Percentiles rank a stretch among this genome's conserved stretches.
These are phyloP conservation scores for Phytophthora kernoviae DNA, from an alignment of 352 stramenopile genomes.

Conservation along the genomic window DNA sequence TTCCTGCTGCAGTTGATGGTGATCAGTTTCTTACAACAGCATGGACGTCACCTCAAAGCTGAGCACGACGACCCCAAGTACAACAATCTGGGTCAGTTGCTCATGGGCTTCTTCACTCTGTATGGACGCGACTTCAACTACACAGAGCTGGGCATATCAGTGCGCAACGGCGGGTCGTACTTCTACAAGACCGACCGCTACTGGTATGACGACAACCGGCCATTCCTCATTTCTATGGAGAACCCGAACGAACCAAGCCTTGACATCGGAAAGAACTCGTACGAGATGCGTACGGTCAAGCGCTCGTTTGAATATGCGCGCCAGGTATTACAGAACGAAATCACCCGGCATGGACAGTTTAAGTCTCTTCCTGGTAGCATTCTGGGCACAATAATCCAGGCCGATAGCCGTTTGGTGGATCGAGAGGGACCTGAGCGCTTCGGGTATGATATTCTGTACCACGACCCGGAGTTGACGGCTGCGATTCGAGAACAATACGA, in stretches of 20 bases:
- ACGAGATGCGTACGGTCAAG: slow-evolving; percentile 91
- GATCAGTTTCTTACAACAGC: slow-evolving; percentile 94
- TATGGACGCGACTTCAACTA: slow-evolving; percentile 96
- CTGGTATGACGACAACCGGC: slow-evolving; percentile 74
- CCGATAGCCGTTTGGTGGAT: slow-evolving; percentile 68
- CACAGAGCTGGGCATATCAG: slow-evolving; percentile 89
- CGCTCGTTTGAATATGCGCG: slow-evolving; percentile 90
- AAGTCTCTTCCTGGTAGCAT: slow-evolving; percentile 69
- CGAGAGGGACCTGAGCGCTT: slow-evolving; percentile 58
- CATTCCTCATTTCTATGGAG: slow-evolving; percentile 92
- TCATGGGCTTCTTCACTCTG: slow-evolving; percentile 96
- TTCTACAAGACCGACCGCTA: slow-evolving; percentile 90
- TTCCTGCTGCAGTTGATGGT: slow-evolving; percentile 97
- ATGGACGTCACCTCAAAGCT: slow-evolving; percentile 57
- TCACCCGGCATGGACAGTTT: slow-evolving; percentile 70
- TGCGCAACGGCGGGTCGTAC: slow-evolving; percentile 92
- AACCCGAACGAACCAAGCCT: slow-evolving; percentile 93
- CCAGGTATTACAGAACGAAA: slow-evolving; percentile 75
- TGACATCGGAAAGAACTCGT: slow-evolving; percentile 94
- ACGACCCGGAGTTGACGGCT: slow-evolving; percentile 73
- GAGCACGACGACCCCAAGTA: slow-evolving; percentile 67
- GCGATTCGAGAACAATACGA: slow-evolving; percentile 70
- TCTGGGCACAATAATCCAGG: slow-evolving; percentile 73
- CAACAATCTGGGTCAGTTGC: slow-evolving; percentile 92
- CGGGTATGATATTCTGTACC: slow-evolving; percentile 72